Evolutionary conservation across 345 rosid genomes (phyloP), one percentile per base, ranked within the genome.

Genomic region (Orychophragmus violaceus): DNA sequence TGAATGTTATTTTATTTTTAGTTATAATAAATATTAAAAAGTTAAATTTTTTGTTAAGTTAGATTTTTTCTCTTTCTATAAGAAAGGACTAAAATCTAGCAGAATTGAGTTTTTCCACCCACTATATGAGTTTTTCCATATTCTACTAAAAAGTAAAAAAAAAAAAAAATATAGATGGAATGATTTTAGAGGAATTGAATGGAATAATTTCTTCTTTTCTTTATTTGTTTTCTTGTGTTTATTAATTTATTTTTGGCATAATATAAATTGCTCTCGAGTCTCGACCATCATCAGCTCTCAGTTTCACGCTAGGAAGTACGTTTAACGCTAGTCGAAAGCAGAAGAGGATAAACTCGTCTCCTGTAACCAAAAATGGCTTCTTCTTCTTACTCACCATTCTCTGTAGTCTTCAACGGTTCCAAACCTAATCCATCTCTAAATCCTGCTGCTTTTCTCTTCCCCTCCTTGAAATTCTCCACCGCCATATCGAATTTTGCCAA

Each of bases 401-500:
- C 78, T 42, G 59, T 80, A 4, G 17, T 85, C 49, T 37, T 77
- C 19, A 59, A 37, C 23, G 56, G 62, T 66, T 72, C 63, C 58
- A 76, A 64, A 71, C 54, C 56, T 3, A 77, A 42, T 50, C 54
- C 66, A 14, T 57, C 69, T 46, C 32, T 64, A 4, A 68, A 54
- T 37, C 53, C 84, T 61, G 54, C 86, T 3, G 64, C 80, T 48
- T 77, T 66, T 62, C 22, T 60, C 57, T 30, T 48, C 55, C 76
- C 84, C 27, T 67, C 89, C 32, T 36, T 74, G 65, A 79, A 75
- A 58, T 80, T 80, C 65, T 73, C 86, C 61, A 62, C 82, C 49
- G 79, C 72, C 58, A 52, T 82, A 14, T 80, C 88, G 1, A 82
- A 77, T 71, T 83, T 83, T 3, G 73, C 74, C 36, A 80, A 81